A percentile compares a stretch with the other conserved stretches of the same genome.
Evolutionary conservation across 2,329 filamentous ascomycete genomes (phyloP).

Genomic region (Penicillium crustosum): DNA sequence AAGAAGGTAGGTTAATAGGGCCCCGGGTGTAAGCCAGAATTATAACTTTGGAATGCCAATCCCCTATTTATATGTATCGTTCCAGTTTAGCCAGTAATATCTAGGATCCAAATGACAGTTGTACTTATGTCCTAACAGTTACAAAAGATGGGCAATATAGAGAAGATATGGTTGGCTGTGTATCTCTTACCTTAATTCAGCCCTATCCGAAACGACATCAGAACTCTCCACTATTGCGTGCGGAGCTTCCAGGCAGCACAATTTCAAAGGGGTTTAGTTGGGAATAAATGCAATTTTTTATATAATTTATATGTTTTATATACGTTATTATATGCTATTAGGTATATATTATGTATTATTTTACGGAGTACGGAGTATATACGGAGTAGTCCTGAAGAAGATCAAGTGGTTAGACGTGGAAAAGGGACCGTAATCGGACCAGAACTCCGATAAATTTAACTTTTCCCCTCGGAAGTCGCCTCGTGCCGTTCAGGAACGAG

Average conservation of each 20-base stretch:
- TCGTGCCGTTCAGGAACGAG: conserved; percentile 2
- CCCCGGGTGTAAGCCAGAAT: background rate
- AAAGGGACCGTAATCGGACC: background rate
- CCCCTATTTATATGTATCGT: background rate
- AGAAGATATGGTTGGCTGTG: background rate
- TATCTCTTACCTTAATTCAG: conserved; percentile 5
- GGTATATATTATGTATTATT: background rate
- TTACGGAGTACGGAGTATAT: background rate
- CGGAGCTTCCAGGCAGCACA: conserved; percentile 5
- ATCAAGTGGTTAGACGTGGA: background rate
- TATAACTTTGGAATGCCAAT: background rate
- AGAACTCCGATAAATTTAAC: background rate
- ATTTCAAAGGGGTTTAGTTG: background rate
- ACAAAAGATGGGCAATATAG: background rate
- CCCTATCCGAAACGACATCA: conserved; percentile 3
- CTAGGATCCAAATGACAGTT: background rate
- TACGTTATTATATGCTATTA: too few relatives aligned
- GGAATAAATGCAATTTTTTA: too few relatives aligned
- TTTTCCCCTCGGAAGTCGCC: conserved; percentile 8
- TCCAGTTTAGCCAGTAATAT: background rate
- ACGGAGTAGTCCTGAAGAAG: background rate
- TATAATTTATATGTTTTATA: too few relatives aligned
- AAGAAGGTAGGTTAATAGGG: background rate
- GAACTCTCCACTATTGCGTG: conserved; percentile 6
- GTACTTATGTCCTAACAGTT: background rate